Conservation (phyloP, 352 stramenopile genomes). For the Nothophytophthora sp. region DNA sequence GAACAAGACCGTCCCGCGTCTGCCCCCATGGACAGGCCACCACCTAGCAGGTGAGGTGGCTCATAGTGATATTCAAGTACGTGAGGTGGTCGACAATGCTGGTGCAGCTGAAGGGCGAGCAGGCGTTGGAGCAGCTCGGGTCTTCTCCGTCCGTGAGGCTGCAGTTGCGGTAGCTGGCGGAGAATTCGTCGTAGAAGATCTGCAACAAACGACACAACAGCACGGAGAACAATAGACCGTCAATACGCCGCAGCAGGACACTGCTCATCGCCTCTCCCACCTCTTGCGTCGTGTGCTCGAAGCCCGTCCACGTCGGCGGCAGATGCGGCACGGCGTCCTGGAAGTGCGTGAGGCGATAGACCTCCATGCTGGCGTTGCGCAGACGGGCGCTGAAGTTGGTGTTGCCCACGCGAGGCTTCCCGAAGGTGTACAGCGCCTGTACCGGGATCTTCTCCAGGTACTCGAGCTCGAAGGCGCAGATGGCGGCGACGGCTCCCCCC, state of each 20-base stretch:
- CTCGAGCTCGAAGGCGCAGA: constrained; percentile 78
- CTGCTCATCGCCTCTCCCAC: constrained; percentile 20
- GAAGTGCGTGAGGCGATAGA: constrained; percentile 80
- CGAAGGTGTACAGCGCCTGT: constrained; percentile 67
- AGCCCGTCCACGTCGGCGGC: constrained; percentile 75
- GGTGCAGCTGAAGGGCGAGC: constrained; percentile 72
- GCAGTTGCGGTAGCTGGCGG: constrained; percentile 57
- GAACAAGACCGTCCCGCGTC: too few species aligned
- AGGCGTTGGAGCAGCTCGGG: constrained; percentile 61
- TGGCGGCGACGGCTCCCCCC: constrained; percentile 64
- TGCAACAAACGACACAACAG: constrained; percentile 16
- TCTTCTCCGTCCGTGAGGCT: constrained; percentile 68
- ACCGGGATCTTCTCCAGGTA: constrained; percentile 63
- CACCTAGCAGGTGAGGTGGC: constrained; percentile 77
- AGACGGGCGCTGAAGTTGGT: constrained; percentile 58
- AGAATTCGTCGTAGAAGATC: constrained; percentile 87
- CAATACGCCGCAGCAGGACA: background rate
- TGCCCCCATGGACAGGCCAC: too few species aligned
- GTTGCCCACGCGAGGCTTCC: constrained; percentile 78
- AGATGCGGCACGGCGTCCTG: constrained; percentile 79
- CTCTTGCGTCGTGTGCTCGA: constrained; percentile 74
- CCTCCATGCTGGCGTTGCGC: constrained; percentile 50
- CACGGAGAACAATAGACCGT: constrained; percentile 5
- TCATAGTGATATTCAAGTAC: constrained; percentile 90
- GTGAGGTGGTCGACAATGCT: constrained; percentile 87